Percentiles rank a stretch among this genome's conserved stretches.
phyloP scores from a whole-genome alignment of 2,329 filamentous ascomycete genomes.

The Truncatella angustata region DNA sequence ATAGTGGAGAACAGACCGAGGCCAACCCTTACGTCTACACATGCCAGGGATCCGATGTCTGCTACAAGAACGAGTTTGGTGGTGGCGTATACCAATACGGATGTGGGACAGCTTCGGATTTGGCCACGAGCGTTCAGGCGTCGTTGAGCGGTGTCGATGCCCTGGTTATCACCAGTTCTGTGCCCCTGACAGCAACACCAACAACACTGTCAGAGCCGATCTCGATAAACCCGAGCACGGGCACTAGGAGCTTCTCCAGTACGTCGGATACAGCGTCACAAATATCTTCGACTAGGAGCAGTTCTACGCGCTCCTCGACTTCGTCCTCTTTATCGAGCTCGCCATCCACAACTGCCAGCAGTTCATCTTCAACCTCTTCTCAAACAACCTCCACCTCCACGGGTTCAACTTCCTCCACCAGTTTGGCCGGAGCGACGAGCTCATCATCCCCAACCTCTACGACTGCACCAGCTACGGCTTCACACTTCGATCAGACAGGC shows the following conservation, averaged over 20 bases:
- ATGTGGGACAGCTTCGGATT: conserved; percentile 48
- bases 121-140: conserved; percentile 48
- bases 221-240: conserved; percentile 32
- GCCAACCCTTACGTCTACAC: conserved; percentile 57
- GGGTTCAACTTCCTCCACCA: conserved; percentile 3
- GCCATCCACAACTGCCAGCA: conserved; percentile 9
- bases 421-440: background rate
- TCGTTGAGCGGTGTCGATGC: conserved; percentile 42
- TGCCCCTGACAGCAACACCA: conserved; percentile 39
- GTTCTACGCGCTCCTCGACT: conserved; percentile 15
- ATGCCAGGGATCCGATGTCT: conserved; percentile 49
- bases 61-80: conserved; percentile 54
- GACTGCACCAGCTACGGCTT: conserved; percentile 6
- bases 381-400: background rate
- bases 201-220: conserved; percentile 40
- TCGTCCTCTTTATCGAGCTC: conserved; percentile 14
- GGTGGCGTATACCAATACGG: conserved; percentile 57
- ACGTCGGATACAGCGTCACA: conserved; percentile 14
- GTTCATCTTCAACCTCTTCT: conserved; percentile 3
- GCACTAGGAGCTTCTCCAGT: conserved; percentile 18
- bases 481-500: conserved; percentile 36
- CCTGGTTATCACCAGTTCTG: conserved; percentile 36
- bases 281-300: conserved; percentile 15
- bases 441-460: conserved; percentile 8
- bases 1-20: conserved; percentile 47